These are phyloP conservation scores for Moesziomyces antarcticus DNA, from an alignment of 1,284 basidiomycete genomes.

Conservation along the genomic window DNA sequence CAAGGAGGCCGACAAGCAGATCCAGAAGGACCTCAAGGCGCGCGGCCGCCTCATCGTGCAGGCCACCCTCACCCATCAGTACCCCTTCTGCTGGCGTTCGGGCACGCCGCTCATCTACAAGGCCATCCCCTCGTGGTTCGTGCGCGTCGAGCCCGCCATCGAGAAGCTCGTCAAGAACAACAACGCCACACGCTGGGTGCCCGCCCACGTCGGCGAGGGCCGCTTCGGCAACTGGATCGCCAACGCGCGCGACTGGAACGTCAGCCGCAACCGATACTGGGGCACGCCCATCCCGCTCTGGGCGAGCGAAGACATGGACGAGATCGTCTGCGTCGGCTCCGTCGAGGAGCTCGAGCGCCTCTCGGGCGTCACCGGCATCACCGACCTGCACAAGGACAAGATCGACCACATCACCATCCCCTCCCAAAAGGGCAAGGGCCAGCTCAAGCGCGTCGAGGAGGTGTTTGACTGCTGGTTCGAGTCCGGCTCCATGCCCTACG, in stretches of 20 bases:
- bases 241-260: conserved; percentile 98
- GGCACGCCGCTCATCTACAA: conserved; percentile 96
- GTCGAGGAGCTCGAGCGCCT: conserved; percentile 87
- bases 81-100: conserved; percentile 96
- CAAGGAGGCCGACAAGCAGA: conserved; percentile 94
- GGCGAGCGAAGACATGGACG: conserved; percentile 91
- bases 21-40: conserved; percentile 89
- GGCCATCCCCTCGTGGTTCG: conserved; percentile 95
- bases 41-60: conserved; percentile 90
- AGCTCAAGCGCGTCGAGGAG: conserved; percentile 88
- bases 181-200: conserved; percentile 92
- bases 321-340: conserved; percentile 90
- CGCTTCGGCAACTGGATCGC: conserved; percentile 97
- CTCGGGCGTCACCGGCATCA: conserved; percentile 86
- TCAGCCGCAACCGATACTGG: conserved; percentile 99
- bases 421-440: conserved; percentile 87
- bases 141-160: conserved; percentile 84
- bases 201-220: conserved; percentile 86
- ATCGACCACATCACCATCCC: conserved; percentile 98
- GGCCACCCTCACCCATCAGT: conserved; percentile 86
- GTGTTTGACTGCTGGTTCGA: conserved; percentile 99
- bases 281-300: conserved; percentile 97
- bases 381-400: conserved; percentile 92
- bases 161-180: conserved; percentile 92
- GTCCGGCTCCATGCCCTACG: conserved; percentile 99